Evolutionary conservation across 2,329 filamentous ascomycete species (phyloP).

Genomic region (Penicillium sp.): DNA sequence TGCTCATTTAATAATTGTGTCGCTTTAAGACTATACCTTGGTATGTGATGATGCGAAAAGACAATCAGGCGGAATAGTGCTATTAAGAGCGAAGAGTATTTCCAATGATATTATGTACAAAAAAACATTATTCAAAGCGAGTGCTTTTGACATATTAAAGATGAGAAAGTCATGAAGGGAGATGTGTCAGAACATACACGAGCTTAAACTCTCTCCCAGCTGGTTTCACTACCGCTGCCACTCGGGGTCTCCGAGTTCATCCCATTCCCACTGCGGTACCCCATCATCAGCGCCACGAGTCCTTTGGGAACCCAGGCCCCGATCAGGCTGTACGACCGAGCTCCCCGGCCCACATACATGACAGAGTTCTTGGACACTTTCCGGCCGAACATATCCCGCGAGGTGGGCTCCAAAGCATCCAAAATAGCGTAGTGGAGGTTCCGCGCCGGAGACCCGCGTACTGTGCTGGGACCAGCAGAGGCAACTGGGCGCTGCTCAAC

Average conservation of each 20-base stretch:
- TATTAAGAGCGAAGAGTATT: slow-evolving; percentile 19
- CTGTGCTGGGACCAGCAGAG: slow-evolving; percentile 37
- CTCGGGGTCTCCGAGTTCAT: slow-evolving; percentile 26
- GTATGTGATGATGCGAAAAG: slow-evolving; percentile 7
- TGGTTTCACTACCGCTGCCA: slow-evolving; percentile 35
- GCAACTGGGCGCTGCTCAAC: slow-evolving; percentile 43
- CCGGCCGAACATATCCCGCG: slow-evolving; percentile 41
- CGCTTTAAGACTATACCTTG: not conserved
- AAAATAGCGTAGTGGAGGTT: slow-evolving; percentile 85
- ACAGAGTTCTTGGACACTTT: slow-evolving; percentile 49
- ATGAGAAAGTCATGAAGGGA: not conserved
- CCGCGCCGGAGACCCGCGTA: slow-evolving; percentile 68
- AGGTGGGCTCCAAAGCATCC: slow-evolving; percentile 68
- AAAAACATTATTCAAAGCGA: slow-evolving; percentile 2
- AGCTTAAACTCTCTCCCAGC: slow-evolving; percentile 35
- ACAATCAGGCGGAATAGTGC: not conserved
- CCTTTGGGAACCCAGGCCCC: slow-evolving; percentile 74
- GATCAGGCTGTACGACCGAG: slow-evolving; percentile 78
- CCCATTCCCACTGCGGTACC: slow-evolving; percentile 52
- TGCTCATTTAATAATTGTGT: not conserved
- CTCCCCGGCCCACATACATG: slow-evolving; percentile 79
- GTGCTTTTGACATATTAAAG: slow-evolving; percentile 4
- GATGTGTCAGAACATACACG: not conserved
- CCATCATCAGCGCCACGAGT: slow-evolving; percentile 92
- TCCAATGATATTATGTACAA: slow-evolving; percentile 13